Evolutionary conservation across 305 asterid species (phyloP).

Genomic region (Plantago rigida): DNA sequence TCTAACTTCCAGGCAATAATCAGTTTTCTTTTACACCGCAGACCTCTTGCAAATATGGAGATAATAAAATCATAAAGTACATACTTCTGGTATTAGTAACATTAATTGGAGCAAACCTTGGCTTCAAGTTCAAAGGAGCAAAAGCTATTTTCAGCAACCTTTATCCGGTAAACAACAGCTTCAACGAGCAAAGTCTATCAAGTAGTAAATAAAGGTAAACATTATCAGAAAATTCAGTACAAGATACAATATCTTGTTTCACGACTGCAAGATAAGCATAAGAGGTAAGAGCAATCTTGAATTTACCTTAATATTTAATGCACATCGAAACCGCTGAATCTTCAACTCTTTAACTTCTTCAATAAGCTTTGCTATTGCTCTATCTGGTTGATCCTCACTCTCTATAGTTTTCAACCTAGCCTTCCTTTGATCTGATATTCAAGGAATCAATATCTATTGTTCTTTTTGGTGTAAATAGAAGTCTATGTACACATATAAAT

Average conservation of each 20-base stretch:
- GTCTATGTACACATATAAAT: background rate
- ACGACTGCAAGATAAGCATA: slow-evolving; percentile 25
- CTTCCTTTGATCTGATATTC: slow-evolving; percentile 46
- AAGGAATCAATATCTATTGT: background rate
- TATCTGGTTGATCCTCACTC: slow-evolving; percentile 59
- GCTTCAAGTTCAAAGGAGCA: slow-evolving; percentile 60
- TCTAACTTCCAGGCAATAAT: slow-evolving; percentile 2
- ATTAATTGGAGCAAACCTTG: slow-evolving; percentile 43
- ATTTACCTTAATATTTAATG: slow-evolving; percentile 55
- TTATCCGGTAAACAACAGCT: slow-evolving; percentile 65
- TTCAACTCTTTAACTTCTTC: slow-evolving; percentile 54
- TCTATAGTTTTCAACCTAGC: slow-evolving; percentile 47
- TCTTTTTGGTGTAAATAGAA: background rate
- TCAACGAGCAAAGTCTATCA: slow-evolving; percentile 59
- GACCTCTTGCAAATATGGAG: background rate
- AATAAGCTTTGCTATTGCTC: slow-evolving; percentile 40
- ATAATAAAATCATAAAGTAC: background rate
- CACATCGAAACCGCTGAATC: slow-evolving; percentile 46
- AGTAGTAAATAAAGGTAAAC: slow-evolving; percentile 23
- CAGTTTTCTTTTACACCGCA: background rate
- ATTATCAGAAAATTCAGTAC: slow-evolving; percentile 27
- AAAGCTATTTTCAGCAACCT: slow-evolving; percentile 59
- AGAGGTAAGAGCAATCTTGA: slow-evolving; percentile 14
- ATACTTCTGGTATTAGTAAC: slow-evolving; percentile 13
- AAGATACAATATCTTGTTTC: slow-evolving; percentile 11